Evolutionary conservation across 192 early-diverging fungal species (phyloP).

Genomic region (Coemansia sp.): DNA sequence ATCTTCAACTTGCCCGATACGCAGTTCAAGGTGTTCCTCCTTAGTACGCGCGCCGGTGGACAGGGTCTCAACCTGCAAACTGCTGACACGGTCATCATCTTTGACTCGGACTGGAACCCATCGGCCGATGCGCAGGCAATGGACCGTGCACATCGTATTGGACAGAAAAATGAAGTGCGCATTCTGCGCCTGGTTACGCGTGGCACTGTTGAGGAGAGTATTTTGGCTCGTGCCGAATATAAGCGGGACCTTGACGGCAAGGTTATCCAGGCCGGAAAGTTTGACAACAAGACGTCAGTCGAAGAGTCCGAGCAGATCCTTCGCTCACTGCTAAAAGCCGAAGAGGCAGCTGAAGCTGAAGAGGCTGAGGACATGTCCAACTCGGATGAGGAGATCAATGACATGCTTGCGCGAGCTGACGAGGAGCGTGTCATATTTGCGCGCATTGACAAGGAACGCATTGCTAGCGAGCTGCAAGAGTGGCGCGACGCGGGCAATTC

Average conservation of each 20-base stretch:
- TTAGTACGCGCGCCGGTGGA: slow-evolving; percentile 96
- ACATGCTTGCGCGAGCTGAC: slow-evolving; percentile 85
- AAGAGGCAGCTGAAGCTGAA: slow-evolving; percentile 77
- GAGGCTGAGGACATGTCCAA: slow-evolving; percentile 62
- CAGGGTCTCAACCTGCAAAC: slow-evolving; percentile 94
- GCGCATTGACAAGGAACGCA: slow-evolving; percentile 74
- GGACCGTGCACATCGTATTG: slow-evolving; percentile 99
- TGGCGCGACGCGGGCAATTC: slow-evolving; percentile 61
- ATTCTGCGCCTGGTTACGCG: slow-evolving; percentile 91
- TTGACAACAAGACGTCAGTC: slow-evolving; percentile 93
- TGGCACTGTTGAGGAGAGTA: slow-evolving; percentile 91
- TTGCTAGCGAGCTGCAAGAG: slow-evolving; percentile 50
- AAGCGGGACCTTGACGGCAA: slow-evolving; percentile 97
- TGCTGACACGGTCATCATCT: slow-evolving; percentile 98
- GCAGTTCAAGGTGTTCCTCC: slow-evolving; percentile 82
- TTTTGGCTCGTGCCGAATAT: slow-evolving; percentile 89
- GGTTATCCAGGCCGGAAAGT: slow-evolving; percentile 99
- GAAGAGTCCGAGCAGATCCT: slow-evolving; percentile 91
- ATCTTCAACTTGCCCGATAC: slow-evolving; percentile 82
- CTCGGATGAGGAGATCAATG: slow-evolving; percentile 90
- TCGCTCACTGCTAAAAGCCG: slow-evolving; percentile 75
- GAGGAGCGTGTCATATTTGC: slow-evolving; percentile 67
- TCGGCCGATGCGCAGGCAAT: slow-evolving; percentile 98
- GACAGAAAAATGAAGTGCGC: slow-evolving; percentile 96
- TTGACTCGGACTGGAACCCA: slow-evolving; percentile 99